Base-by-base conservation (phyloP, 768 basidiomycete genomes). In the Epithele typhae region DNA sequence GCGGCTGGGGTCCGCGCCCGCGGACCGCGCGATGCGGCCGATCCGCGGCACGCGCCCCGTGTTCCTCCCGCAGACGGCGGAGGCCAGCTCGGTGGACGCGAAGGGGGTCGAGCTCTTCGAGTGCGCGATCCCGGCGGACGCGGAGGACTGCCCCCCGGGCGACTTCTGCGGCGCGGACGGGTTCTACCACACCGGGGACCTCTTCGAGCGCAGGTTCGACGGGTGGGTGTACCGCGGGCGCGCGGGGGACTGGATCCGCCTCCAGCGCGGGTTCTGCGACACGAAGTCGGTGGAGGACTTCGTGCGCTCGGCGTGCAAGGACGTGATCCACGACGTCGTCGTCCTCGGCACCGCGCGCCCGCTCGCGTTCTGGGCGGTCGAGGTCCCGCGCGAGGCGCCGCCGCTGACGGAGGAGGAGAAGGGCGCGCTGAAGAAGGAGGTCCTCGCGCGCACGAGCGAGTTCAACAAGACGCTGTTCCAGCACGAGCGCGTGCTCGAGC, bases 201-300 rank as follows among this genome's bases (percentile, higher is more conserved):
- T 60, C 5, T 58, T 60, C 45, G 52, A 51, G 39, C 48, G 54
- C 39, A 43, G 53, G 24, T 40, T 53, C 15, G 43, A 48, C 22
- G 57, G 57, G n/a, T 58, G 51, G 36, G 38, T 49, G 14, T 52
- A 52, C 34, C 49, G 51, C 22, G 57, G 59, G 12, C 56, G 57
- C 18, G 45, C 53, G 4, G 52, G 48, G 12, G 59, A 59, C 43
- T 59, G 55, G 58, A 52, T 59, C 44, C 53, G 55, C 45, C 53
- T 49, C 24, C 25, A 44, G 4, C 34, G 37, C 18, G 52, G 46
- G 8, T 57, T 58, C 44, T 44, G 51, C 18, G 55, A 59, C 46
- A 57, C 57, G 5, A 55, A 52, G 59, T 54, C 24, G 25, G 51
- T 57, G 40, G 53, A 59, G 27, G 58, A 59, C 43, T 43, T 38